Evolutionary conservation across 2,329 filamentous ascomycete species (phyloP), one percentile per base, ranked within the genome.

Genomic region (Sclerotinia spermophila): DNA sequence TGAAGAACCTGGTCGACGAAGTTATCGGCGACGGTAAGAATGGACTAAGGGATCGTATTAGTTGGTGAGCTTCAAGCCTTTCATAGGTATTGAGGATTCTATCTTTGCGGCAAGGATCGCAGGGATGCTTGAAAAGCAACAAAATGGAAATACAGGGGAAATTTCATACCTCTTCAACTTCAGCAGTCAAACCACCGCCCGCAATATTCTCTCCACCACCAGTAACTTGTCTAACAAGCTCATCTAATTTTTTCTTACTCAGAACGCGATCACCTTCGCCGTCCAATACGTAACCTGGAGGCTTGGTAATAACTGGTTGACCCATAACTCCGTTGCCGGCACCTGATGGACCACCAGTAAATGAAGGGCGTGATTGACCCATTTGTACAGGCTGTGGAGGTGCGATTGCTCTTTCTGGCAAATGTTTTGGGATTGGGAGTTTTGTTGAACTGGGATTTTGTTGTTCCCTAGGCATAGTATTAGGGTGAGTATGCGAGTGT

Each of bases 221-320:
- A 48, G 93, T 97, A 71, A 98, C 94, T 81, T 98, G 95, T 66
- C 94, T 89, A 13, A 98, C 94, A 51, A 99, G 86, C 79, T 97
- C 95, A 78, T 99, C 94, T 55, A 99, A 86, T 83, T 97, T 98
- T 83, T 97, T 96, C 87, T 97, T 97, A 83, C 92, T 96, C n/a
- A 99, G 84, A 1, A 99, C 92, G 58, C 94, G 90, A 77, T 97
- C 94, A 38, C 93, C 94, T 79, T 97, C 94, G 42, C 93, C 92
- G 79, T 98, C 95, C 71, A 97, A 89, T 70, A 93, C 92, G 80
- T 93, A 97, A 0, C 90, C 89, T 0, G 94, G 93, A 59, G 93
- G 88, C 78, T 94, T 94, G 69, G 90, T 84, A 72, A 98, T 87
- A 2, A 93, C 92, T 0, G 96, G 94, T 78, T 97, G 94, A 67